Percentiles rank a stretch among this genome's conserved stretches.
Conservation (phyloP, 2,329 filamentous ascomycete genomes). For the Talaromyces sp. region DNA sequence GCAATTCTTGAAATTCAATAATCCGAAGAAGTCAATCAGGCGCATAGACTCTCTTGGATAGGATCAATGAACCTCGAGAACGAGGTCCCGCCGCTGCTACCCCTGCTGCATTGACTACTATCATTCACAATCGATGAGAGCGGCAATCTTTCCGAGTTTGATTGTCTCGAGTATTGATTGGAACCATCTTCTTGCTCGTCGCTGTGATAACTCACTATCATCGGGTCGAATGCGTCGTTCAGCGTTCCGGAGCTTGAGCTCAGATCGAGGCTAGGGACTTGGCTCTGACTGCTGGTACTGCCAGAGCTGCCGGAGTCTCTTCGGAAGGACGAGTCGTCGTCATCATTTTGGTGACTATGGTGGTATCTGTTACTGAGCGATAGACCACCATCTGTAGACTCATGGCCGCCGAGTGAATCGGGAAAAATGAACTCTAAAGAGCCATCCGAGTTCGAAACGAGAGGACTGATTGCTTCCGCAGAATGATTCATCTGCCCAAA, state of each 20-base stretch:
- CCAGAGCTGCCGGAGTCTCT: constrained; percentile 26
- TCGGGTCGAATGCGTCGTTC: constrained; percentile 31
- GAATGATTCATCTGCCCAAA: constrained; percentile 36
- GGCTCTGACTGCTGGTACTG: constrained; percentile 23
- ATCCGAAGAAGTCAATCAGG: constrained; percentile 21
- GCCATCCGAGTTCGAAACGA: constrained; percentile 37
- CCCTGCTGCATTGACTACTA: constrained; percentile 27
- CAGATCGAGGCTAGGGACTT: constrained; percentile 29
- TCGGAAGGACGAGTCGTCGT: constrained; percentile 25
- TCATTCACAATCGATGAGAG: constrained; percentile 31
- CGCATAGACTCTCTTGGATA: constrained; percentile 34
- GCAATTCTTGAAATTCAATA: neutral
- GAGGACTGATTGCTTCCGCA: constrained; percentile 37
- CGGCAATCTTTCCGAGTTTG: constrained; percentile 26
- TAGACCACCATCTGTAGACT: constrained; percentile 34
- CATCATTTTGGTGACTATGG: constrained; percentile 25
- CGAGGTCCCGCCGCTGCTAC: constrained; percentile 21
- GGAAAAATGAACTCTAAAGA: constrained; percentile 39
- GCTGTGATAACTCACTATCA: constrained; percentile 30
- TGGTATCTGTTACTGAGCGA: constrained; percentile 26
- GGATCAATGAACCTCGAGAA: constrained; percentile 34
- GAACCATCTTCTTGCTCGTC: constrained; percentile 25
- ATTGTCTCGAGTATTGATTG: constrained; percentile 27
- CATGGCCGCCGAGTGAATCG: constrained; percentile 41
- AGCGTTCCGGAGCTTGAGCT: constrained; percentile 25